Base-by-base conservation (phyloP, 805 yeast genomes). In the Metschnikowia picachoensis region DNA sequence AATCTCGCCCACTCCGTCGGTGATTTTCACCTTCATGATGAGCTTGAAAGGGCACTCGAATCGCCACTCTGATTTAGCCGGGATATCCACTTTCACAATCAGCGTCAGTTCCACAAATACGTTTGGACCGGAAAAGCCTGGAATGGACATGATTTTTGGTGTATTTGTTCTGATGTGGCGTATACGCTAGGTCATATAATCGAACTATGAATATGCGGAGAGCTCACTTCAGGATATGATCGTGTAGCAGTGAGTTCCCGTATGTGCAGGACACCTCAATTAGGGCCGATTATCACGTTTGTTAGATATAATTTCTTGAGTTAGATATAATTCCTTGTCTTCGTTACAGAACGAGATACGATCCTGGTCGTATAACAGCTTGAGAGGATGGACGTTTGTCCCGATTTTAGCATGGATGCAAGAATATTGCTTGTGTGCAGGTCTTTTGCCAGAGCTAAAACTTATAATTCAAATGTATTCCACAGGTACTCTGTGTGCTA, bases 1-100 rank as follows among this genome's bases (percentile, higher is more conserved):
- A 9, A 90, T 78, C 67, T 94, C 99, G 2, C 88, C 96, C 2
- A 82, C 74, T 3, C 99, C 99, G 2, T 71, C 67, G 3, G 65
- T 47, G 10, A 82, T 72, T 54, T 71, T 78, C 37, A 86, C 58
- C n/a, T 68, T 71, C 33, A 86, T 59, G 15, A 67, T 66, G 14
- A 78, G 70, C 37, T 73, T 74, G 50, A 73, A 72, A 0, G 76
- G 80, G 4, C 86, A 78, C 59, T 87, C 94, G 51, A 86, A 76
- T 43, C 95, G 70, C 94, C 95, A 86, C 66, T 88, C 95, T 27
- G 79, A 68, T n/a, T 60, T 59, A 10, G 58, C 64, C 1, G 68
- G 62, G n/a, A 72, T 54, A 11, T 50, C 55, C 14, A 70, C 52
- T 29, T 58, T 60, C 14, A 47, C 52, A n/a, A 16, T 33, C 34